Evolutionary conservation across 176 grass and related monocot species (phyloP), one percentile per base, ranked within the genome.

Genomic region (Phragmites australis): DNA sequence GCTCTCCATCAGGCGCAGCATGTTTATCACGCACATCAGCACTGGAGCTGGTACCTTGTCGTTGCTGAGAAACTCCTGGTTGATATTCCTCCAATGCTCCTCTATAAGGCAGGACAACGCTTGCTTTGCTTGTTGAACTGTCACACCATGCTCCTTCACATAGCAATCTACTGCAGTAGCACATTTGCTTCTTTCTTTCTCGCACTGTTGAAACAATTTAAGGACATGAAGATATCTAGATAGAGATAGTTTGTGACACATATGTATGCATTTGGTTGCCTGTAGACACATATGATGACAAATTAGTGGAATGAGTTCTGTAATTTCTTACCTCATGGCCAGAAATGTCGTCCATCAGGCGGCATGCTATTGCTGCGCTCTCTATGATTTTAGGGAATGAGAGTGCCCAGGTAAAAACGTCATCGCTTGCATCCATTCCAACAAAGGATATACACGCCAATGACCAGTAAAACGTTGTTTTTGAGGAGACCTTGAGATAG

Each of bases 11-110:
- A 51, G 0, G 6, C 75, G 43, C 8, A 2, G 43, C 5, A 78
- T 11, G 59, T 78, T 64, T 15, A 65, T 6, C 3, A 65, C 45
- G 1, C 26, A 3, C 0, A 7, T 6, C 0, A 78, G 29, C 43
- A 65, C 0, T 4, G 12, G 3, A 1, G 5, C 7, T 0, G 75
- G 75, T 8, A 65, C 0, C 9, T 0, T 3, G 0, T 14, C 2
- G 22, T 25, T 22, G 29, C 44, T 6, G 11, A 51, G 6, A 3
- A 78, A 51, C 21, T 65, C 75, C 0, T 39, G 29, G 0, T 78
- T 78, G 17, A 78, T 77, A 6, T 10, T 22, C 27, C 26, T 77
- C 75, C 58, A 77, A 1, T 77, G 58, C 9, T 77, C 75, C 17
- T 77, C 75, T 0, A 77, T 11, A 2, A 64, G 25, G 10, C 18